Evolutionary conservation across 2,329 filamentous ascomycete genomes (phyloP).

Genomic region (Colletotrichum chlorophyti): DNA sequence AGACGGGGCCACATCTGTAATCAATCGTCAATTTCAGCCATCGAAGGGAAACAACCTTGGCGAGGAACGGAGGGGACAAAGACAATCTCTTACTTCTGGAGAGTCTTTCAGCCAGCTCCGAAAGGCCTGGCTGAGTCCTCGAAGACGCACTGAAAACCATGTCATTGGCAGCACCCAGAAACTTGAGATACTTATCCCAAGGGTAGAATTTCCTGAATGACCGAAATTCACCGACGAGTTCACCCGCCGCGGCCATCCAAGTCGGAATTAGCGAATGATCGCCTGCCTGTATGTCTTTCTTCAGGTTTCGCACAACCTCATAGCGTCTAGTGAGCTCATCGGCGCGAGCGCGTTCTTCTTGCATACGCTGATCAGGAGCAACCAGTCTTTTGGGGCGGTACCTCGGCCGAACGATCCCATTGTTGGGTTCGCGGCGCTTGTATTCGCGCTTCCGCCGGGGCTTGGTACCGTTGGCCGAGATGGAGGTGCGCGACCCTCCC

Average conservation of each 20-base stretch:
- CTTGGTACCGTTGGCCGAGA: slow-evolving; percentile 3
- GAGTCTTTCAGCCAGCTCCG: slow-evolving; percentile 60
- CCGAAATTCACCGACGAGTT: slow-evolving; percentile 68
- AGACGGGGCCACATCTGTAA: slow-evolving; percentile 40
- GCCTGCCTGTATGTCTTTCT: slow-evolving; percentile 48
- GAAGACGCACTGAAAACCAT: slow-evolving; percentile 28
- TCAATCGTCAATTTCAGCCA: background rate
- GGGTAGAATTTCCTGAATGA: slow-evolving; percentile 69
- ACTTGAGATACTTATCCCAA: slow-evolving; percentile 70
- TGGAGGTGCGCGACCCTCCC: background rate
- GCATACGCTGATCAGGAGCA: slow-evolving; percentile 49
- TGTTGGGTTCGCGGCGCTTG: slow-evolving; percentile 30
- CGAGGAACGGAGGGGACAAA: background rate
- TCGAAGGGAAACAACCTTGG: background rate
- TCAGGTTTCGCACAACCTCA: slow-evolving; percentile 50
- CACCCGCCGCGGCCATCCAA: slow-evolving; percentile 67
- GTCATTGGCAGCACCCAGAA: slow-evolving; percentile 49
- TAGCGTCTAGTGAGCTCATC: slow-evolving; percentile 49
- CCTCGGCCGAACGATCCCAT: slow-evolving; percentile 37
- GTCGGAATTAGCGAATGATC: slow-evolving; percentile 49
- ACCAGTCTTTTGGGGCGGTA: slow-evolving; percentile 55
- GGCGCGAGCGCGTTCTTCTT: slow-evolving; percentile 51
- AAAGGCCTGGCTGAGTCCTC: slow-evolving; percentile 34
- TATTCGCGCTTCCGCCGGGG: slow-evolving; percentile 15
- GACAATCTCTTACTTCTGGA: slow-evolving; percentile 52